Base-by-base conservation (phyloP, 306 rosid species). In the Rubus idaeus region DNA sequence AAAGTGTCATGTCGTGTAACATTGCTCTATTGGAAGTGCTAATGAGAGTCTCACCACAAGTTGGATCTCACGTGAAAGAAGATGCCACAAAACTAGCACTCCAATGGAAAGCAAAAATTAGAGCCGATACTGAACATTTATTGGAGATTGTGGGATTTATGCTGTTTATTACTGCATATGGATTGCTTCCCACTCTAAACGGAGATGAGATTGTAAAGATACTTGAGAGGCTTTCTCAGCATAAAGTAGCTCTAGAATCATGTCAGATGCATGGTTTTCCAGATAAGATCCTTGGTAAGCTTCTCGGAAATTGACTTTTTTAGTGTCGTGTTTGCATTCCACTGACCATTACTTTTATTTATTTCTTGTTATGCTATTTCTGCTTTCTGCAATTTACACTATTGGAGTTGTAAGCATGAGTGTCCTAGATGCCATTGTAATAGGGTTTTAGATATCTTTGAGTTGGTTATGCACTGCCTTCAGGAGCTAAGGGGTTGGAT, bases 31-130 rank as follows among this genome's bases (percentile, higher is more conserved):
- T 89, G 10, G 80, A 86, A 57, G 77, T 77, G 66, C 84, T 90
- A 23, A 80, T 64, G 77, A 72, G 66, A 78, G 80, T 87, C 73
- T 86, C 90, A 21, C 88, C 87, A 23, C 50, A 55, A 21, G 71
- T 90, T 75, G 78, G 66, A 62, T 74, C 87, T 8, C 83, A 70
- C 4, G 80, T 83, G 42, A 82, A 80, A 70, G 83, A 83, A 30
- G 84, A 76, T 78, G 96, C 96, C 18, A 67, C 45, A 79, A 85
- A 83, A 70, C 74, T 92, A 10, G 92, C 90, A 26, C 8, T 66
- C 71, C 68, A 75, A 16, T 82, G 90, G 91, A 83, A 83, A 78
- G 79, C 75, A 9, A 78, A 71, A 77, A 77, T 84, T 68, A 35
- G 41, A 42, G 74, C 46, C 75, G 55, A 52, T 53, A 11, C 45